phyloP scores from a whole-genome alignment of 73 alveolate species.

The Strombidium stylifer region DNA sequence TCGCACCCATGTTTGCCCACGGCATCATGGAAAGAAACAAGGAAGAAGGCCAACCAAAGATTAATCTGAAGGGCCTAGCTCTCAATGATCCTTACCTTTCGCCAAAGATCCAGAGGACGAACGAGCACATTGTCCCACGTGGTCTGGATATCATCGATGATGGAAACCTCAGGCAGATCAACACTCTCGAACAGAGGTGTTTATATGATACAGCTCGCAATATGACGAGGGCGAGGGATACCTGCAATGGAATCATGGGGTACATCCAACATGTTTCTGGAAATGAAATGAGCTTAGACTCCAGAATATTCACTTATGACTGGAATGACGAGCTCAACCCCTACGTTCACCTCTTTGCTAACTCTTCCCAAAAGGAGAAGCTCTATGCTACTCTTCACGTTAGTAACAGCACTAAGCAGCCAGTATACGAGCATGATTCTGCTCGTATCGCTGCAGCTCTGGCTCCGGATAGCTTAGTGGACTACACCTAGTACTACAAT shows the following conservation, averaged over 20 bases:
- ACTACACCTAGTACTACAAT: background rate
- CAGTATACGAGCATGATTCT: background rate
- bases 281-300: background rate
- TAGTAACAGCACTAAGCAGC: conserved; percentile 10
- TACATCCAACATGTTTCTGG: conserved; percentile 18
- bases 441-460: background rate
- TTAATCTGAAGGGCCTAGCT: background rate
- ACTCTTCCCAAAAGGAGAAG: background rate
- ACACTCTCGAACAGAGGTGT: background rate
- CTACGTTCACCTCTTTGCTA: background rate
- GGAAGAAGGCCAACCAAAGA: background rate
- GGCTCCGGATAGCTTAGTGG: background rate
- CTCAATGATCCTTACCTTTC: conserved; percentile 10
- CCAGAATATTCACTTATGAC: conserved; percentile 5
- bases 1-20: conserved; percentile 69
- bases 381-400: conserved; percentile 17
- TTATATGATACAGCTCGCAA: background rate
- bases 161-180: background rate
- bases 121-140: conserved; percentile 2
- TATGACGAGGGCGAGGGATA: background rate
- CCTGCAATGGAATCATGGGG: background rate
- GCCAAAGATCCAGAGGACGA: conserved; percentile 1
- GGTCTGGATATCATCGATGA: conserved; percentile 18
- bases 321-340: background rate
- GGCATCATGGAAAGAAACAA: conserved; percentile 3